Conservation (phyloP, 2,329 filamentous ascomycete species). For the Aspergillus chevalieri region DNA sequence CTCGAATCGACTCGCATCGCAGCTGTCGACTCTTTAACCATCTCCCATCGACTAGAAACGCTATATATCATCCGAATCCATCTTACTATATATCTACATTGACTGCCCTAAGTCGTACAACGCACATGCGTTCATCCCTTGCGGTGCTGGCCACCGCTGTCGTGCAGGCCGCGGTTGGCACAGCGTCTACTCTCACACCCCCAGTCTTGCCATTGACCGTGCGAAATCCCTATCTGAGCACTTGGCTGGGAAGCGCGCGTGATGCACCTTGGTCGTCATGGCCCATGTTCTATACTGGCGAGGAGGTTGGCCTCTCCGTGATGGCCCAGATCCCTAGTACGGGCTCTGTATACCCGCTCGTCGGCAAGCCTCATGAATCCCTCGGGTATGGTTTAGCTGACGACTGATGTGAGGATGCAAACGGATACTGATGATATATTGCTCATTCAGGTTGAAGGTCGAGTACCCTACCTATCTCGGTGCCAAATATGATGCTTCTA, state of each 20-base stretch:
- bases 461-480: slow-evolving; percentile 56
- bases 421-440: slow-evolving; percentile 2
- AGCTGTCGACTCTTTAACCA: too few relatives aligned
- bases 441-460: slow-evolving; percentile 46
- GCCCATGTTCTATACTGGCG: slow-evolving; percentile 79
- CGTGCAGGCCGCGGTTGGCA: slow-evolving; percentile 37
- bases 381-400: not conserved
- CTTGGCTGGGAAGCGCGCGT: slow-evolving; percentile 68
- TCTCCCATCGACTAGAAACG: too few relatives aligned
- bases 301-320: slow-evolving; percentile 59
- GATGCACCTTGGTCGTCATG: slow-evolving; percentile 72
- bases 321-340: slow-evolving; percentile 57
- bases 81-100: not conserved
- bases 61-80: not conserved
- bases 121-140: slow-evolving; percentile 27
- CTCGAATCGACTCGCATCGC: too few relatives aligned
- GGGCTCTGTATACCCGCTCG: slow-evolving; percentile 56
- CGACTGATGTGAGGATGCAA: not conserved
- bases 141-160: slow-evolving; percentile 26
- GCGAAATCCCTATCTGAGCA: slow-evolving; percentile 68
- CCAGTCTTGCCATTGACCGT: slow-evolving; percentile 69
- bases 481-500: slow-evolving; percentile 62
- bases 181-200: slow-evolving; percentile 51
- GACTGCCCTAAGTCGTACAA: not conserved
- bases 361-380: slow-evolving; percentile 62